phyloP scores from a whole-genome alignment of 164 flowering plant genomes.

The Warburgia ugandensis region DNA sequence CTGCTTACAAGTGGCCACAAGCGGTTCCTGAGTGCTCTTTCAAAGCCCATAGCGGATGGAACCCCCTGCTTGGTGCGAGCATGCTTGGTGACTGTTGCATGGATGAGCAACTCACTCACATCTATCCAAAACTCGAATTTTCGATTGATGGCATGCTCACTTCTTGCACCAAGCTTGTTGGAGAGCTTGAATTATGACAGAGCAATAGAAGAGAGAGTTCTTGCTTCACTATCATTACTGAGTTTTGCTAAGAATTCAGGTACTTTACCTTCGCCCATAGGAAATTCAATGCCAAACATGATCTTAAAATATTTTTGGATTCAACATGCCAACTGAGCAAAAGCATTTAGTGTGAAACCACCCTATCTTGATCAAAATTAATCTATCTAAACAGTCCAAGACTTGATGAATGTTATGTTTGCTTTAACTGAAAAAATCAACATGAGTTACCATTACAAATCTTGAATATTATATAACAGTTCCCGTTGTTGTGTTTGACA shows the following conservation, averaged over 20 bases:
- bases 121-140: constrained; percentile 24
- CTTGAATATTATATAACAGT: no score
- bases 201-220: constrained; percentile 39
- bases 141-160: constrained; percentile 26
- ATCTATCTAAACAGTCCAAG: no score
- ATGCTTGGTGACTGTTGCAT: constrained; percentile 49
- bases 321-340: no score
- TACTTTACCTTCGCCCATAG: no score
- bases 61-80: constrained; percentile 47
- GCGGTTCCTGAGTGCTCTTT: constrained; percentile 41
- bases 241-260: constrained; percentile 43
- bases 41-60: constrained; percentile 37
- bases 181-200: constrained; percentile 30
- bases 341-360: no score
- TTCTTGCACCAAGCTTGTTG: constrained; percentile 32
- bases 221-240: constrained; percentile 45
- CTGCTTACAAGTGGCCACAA: constrained; percentile 37
- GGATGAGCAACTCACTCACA: constrained; percentile 40
- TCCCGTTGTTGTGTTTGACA: no score
- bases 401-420: no score
- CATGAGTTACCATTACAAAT: no score
- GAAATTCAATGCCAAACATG: no score
- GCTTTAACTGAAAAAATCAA: no score
- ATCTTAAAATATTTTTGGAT: no score
- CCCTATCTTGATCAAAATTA: no score